Conservation (phyloP, 164 flowering plant species). For the Sedum album region DNA sequence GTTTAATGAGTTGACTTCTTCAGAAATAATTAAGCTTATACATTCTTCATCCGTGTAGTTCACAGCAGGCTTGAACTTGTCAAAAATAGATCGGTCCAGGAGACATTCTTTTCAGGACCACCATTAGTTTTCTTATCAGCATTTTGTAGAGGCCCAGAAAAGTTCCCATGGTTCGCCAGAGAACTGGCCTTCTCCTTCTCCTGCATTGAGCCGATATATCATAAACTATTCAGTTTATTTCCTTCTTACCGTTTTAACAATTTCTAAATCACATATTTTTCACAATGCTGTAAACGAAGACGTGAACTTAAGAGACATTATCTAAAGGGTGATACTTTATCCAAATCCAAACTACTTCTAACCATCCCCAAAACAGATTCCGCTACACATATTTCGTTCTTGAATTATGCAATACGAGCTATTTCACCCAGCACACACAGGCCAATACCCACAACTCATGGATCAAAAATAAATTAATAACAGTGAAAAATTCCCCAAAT, state of each 20-base stretch:
- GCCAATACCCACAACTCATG: background rate
- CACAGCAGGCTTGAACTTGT: conserved; percentile 32
- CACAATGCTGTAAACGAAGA: background rate
- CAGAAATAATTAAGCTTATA: conserved; percentile 10
- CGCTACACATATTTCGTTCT: background rate
- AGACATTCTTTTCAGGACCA: conserved; percentile 11
- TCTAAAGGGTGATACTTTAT: background rate
- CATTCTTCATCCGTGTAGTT: conserved; percentile 15
- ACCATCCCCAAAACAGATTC: too few species aligned
- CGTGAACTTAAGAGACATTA: background rate
- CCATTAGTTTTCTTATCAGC: conserved; percentile 15
- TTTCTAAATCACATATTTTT: background rate
- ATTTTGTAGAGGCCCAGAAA: conserved; percentile 9
- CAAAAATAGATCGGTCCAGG: conserved; percentile 29
- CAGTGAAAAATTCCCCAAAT: background rate
- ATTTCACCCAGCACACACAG: too few species aligned
- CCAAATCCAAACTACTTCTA: background rate
- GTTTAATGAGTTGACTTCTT: conserved; percentile 9
- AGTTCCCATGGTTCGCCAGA: conserved; percentile 14
- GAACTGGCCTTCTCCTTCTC: conserved; percentile 36
- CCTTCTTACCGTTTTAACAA: too few species aligned
- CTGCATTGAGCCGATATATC: conserved; percentile 21
- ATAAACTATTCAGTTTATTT: background rate
- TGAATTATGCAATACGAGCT: too few species aligned
- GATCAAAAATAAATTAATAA: background rate